Evolutionary conservation across 805 yeast genomes (phyloP).

Genomic region (Pichia paraexigua): DNA sequence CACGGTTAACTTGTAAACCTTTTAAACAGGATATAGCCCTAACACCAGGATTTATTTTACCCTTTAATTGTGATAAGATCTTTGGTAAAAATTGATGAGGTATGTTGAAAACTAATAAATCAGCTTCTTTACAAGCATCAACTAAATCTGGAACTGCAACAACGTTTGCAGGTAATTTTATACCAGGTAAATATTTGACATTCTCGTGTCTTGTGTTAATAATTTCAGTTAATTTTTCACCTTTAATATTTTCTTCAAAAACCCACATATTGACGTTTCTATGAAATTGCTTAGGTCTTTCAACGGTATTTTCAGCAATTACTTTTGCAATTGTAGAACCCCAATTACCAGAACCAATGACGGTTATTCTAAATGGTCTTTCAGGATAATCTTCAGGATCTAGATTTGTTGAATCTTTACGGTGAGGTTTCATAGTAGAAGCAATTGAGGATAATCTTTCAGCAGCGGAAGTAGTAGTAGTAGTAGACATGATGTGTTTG

Average conservation of each 20-base stretch:
- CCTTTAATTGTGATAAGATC: conserved; percentile 68
- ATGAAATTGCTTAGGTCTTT: conserved; percentile 65
- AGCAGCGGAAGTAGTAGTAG: conserved; percentile 15
- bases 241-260: conserved; percentile 74
- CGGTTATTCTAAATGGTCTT: conserved; percentile 47
- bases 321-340: conserved; percentile 97
- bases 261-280: conserved; percentile 93
- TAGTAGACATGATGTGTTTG: background rate
- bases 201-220: conserved; percentile 89
- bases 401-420: conserved; percentile 11
- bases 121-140: conserved; percentile 72
- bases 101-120: conserved; percentile 84
- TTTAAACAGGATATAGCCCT: conserved; percentile 94
- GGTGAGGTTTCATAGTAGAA: conserved; percentile 17
- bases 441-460: conserved; percentile 18
- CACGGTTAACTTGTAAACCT: conserved; percentile 82
- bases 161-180: conserved; percentile 78
- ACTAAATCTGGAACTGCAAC: conserved; percentile 80
- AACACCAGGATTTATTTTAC: conserved; percentile 58
- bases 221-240: conserved; percentile 77
- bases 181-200: conserved; percentile 88
- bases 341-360: conserved; percentile 97
- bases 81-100: conserved; percentile 93
- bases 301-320: conserved; percentile 77
- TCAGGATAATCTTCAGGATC: conserved; percentile 20